phyloP scores from a whole-genome alignment of 2,329 filamentous ascomycete species.

The Penicillium sp. region DNA sequence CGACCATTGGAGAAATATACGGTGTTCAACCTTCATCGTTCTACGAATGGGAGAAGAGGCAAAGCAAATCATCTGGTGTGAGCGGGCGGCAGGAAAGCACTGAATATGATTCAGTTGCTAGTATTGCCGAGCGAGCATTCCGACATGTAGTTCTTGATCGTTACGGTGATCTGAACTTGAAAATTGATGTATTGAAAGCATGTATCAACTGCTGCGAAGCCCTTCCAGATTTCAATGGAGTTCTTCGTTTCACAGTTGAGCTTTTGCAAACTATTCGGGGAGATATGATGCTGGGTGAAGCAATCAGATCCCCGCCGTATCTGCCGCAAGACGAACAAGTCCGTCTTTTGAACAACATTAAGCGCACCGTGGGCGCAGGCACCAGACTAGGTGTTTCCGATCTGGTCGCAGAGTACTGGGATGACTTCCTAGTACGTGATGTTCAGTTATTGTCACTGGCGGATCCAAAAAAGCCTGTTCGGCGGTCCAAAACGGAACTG shows the following conservation, averaged over 20 bases:
- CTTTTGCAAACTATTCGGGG: conserved; percentile 75
- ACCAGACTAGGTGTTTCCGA: conserved; percentile 69
- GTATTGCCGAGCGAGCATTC: conserved; percentile 47
- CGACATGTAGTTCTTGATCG: conserved; percentile 47
- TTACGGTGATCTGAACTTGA: conserved; percentile 77
- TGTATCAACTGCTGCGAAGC: conserved; percentile 94
- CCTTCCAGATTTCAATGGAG: conserved; percentile 83
- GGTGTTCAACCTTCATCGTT: conserved; percentile 42
- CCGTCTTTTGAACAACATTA: conserved; percentile 79
- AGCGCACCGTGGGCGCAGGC: conserved; percentile 76
- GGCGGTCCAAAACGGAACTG: conserved; percentile 59
- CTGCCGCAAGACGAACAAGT: conserved; percentile 81
- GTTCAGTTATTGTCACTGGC: conserved; percentile 68
- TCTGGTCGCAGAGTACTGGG: conserved; percentile 87
- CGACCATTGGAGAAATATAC: conserved; percentile 41
- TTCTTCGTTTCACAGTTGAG: conserved; percentile 83
- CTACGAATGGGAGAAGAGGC: conserved; percentile 35
- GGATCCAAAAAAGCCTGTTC: conserved; percentile 61
- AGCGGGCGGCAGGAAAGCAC: conserved; percentile 17
- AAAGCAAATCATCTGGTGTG: conserved; percentile 22
- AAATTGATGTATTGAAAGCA: conserved; percentile 82
- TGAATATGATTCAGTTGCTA: conserved; percentile 39
- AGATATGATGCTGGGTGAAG: conserved; percentile 69
- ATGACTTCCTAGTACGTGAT: conserved; percentile 85
- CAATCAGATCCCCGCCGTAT: conserved; percentile 67